Base-by-base conservation (phyloP, 129 eudicot species). In the Saposhnikovia divaricata region DNA sequence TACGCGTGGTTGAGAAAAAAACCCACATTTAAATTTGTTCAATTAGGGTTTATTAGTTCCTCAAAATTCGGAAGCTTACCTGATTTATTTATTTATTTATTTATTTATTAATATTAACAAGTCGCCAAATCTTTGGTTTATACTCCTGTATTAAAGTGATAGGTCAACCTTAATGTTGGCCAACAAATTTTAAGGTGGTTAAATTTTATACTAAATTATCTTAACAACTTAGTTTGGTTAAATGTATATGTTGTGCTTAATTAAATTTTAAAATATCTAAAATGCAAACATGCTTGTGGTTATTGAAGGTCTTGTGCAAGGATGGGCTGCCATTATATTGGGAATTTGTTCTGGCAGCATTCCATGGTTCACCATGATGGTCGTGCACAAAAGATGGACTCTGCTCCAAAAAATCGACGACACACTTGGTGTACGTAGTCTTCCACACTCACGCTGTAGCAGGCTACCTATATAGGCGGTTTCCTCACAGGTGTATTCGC, bases 291-390 rank as follows among this genome's bases (percentile, higher is more conserved):
- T 61, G 69, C 16, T 61, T 9, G 69, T 61, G 69, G 69, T 61
- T 61, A 61, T 61, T 61, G 69, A 61, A 61, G 69, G 69, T 61
- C 69, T 61, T 61, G 69, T 61, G 69, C 69, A 61, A 61, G 69
- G 69, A 61, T 61, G 69, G 69, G 69, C 69, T 9, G 69, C 69
- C 15, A 61, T 61, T 9, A 25, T 61, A 61, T n/a, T 61, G 69
- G 69, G 69, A 61, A 61, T 61, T n/a, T 12, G 11, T 0, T 61
- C 69, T 0, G 69, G 69, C 5, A 61, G 69, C 69, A 61, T 61
- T 61, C 69, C 69, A 10, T 61, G 69, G 69, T 61, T 61, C 69
- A 61, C 69, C 34, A 61, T 61, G 69, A 61, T 61, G 69, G 34
- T 61, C 2, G 31, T 61, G 37, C 69, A 61, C 69, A 61, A 61